Base-by-base conservation (phyloP, 2,329 filamentous ascomycete species). In the Botrytis fabae region DNA sequence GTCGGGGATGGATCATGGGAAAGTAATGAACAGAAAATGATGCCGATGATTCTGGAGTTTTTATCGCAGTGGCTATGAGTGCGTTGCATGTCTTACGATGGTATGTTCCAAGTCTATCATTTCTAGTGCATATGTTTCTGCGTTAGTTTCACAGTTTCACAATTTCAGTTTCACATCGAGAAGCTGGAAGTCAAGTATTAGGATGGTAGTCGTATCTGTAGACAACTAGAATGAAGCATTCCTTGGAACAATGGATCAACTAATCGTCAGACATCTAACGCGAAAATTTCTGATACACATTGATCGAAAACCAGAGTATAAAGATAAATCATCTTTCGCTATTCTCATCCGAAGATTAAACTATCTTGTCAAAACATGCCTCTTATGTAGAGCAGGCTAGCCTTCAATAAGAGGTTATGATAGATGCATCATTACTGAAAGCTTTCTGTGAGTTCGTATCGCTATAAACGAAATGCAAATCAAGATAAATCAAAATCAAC, bases 71-170 rank as follows among this genome's bases (percentile, higher is more conserved):
- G 28, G 3, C 1, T 5, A 20, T 1, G 12, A 25, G 20, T 25
- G 35, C 0, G 38, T 28, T 28, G 28, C 28, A 28, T 61, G 3
- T 16, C 1, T 61, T 25, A 14, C 2, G 1, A 62, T 18, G 6
- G 2, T 2, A 1, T n/a, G 8, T 7, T n/a, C 2, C 16, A 0
- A 12, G 6, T 62, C 25, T 18, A n/a, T n/a, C 1, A 4, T 4
- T 42, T 2, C 4, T 25, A 28, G 14, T 14, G 7, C 35, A 62
- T 7, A 3, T 1, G 1, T 4, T 8, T 16, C 35, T n/a, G 35
- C 35, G 14, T 1, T 2, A 0, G 35, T 38, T 16, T 61, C 10
- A 25, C 22, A 4, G 28, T 28, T 28, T 28, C 28, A 28, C 28
- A 28, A 28, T 28, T 28, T 28, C 28, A 28, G 2, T 1, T 61